These are phyloP conservation scores for Pseudoscleropodium purum DNA, from an alignment of 225 moss, liverwort and hornwort species.

Conservation along the genomic window DNA sequence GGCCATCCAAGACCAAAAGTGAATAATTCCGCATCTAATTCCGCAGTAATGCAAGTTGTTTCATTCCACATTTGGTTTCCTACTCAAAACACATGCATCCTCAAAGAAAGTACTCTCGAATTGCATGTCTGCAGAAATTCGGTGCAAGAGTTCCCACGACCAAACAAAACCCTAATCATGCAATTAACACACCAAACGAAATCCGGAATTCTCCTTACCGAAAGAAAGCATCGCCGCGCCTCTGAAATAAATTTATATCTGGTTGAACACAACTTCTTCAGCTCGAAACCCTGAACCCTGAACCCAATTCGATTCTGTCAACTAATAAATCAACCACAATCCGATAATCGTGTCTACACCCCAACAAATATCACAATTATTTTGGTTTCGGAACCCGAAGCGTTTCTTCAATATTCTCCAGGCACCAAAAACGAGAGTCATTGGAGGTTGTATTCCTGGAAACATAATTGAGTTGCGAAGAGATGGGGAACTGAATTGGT, in stretches of 20 bases:
- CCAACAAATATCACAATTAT: not conserved
- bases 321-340: not conserved
- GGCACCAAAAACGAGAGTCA: not conserved
- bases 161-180: not conserved
- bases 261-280: not conserved
- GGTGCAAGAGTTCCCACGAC: not conserved
- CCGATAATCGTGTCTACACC: not conserved
- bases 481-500: not conserved
- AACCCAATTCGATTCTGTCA: not conserved
- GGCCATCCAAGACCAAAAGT: not conserved
- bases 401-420: not conserved
- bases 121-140: not conserved
- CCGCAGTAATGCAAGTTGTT: not conserved
- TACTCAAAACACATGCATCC: not conserved
- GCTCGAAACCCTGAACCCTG: not conserved
- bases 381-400: not conserved
- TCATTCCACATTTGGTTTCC: not conserved
- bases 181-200: not conserved
- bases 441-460: not conserved
- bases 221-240: not conserved
- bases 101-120: not conserved
- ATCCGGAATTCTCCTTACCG: not conserved
- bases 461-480: not conserved
- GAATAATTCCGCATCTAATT: not conserved
- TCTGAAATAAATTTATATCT: not conserved